Evolutionary conservation across 345 rosid species (phyloP).

Genomic region (Conringia planisiliqua): DNA sequence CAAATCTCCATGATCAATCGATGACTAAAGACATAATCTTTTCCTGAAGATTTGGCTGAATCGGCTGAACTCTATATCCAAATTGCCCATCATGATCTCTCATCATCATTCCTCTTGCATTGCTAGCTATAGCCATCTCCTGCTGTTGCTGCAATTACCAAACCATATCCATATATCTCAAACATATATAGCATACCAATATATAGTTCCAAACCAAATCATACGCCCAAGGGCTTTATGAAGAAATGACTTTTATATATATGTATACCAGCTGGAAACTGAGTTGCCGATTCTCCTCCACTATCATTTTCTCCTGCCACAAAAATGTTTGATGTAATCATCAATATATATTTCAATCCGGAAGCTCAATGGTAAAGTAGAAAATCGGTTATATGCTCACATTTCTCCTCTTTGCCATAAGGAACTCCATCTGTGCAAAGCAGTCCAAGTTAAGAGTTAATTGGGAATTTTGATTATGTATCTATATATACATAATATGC

Average conservation of each 20-base stretch:
- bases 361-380: neutral
- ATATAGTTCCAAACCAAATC: constrained; percentile 1
- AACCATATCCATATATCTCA: constrained; percentile 2
- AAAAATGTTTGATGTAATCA: neutral
- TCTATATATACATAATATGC: neutral
- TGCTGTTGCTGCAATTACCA: constrained; percentile 42
- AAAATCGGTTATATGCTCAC: constrained; percentile 31
- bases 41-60: constrained; percentile 41
- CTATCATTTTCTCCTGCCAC: constrained; percentile 35
- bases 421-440: constrained; percentile 39
- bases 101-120: constrained; percentile 41
- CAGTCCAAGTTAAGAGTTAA: constrained; percentile 9
- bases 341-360: neutral
- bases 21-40: constrained; percentile 38
- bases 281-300: constrained; percentile 47
- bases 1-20: constrained; percentile 19
- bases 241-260: neutral
- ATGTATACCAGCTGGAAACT: constrained; percentile 39
- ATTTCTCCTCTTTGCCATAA: constrained; percentile 38
- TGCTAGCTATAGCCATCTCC: constrained; percentile 48
- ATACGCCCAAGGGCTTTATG: neutral
- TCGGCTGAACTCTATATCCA: constrained; percentile 36
- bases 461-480: neutral
- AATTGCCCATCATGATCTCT: constrained; percentile 32
- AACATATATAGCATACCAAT: neutral